Percentiles rank a stretch among this genome's conserved stretches.
Evolutionary conservation across 108 stramenopile species (phyloP).

Genomic region (Epipyxis sp.): DNA sequence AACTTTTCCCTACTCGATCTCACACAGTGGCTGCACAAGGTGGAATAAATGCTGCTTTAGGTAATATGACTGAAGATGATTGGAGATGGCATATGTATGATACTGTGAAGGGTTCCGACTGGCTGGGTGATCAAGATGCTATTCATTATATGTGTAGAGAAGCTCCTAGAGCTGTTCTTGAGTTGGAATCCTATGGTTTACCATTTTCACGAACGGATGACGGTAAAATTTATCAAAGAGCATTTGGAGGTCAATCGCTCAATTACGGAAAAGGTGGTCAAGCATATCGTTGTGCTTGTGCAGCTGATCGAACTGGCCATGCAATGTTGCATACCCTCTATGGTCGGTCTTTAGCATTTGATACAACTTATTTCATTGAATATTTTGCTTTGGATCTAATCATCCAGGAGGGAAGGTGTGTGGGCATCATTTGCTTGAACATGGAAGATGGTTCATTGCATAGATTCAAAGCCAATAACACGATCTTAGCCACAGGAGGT

Average conservation of each 20-base stretch:
- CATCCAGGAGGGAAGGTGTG: conserved; percentile 83
- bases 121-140: conserved; percentile 99
- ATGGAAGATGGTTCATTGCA: conserved; percentile 96
- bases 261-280: conserved; percentile 97
- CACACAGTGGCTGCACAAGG: conserved; percentile 99
- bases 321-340: conserved; percentile 99
- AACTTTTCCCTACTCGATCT: conserved; percentile 95
- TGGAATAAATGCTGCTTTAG: conserved; percentile 99
- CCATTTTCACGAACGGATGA: conserved; percentile 77
- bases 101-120: conserved; percentile 98
- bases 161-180: conserved; percentile 90
- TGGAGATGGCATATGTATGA: conserved; percentile 99
- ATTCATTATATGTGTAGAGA: conserved; percentile 99
- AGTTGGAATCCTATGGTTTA: conserved; percentile 80
- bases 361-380: conserved; percentile 98
- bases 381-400: conserved; percentile 96
- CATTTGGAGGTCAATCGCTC: conserved; percentile 95
- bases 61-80: conserved; percentile 92
- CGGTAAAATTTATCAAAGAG: conserved; percentile 99
- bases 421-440: conserved; percentile 91
- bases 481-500: conserved; percentile 96
- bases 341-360: conserved; percentile 94
- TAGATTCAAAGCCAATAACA: conserved; percentile 92
- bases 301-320: conserved; percentile 98
- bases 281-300: conserved; percentile 79